Percentiles rank a stretch among this genome's conserved stretches.
Conservation (phyloP, 2,329 filamentous ascomycete species). For the Trichophyton benhamiae region DNA sequence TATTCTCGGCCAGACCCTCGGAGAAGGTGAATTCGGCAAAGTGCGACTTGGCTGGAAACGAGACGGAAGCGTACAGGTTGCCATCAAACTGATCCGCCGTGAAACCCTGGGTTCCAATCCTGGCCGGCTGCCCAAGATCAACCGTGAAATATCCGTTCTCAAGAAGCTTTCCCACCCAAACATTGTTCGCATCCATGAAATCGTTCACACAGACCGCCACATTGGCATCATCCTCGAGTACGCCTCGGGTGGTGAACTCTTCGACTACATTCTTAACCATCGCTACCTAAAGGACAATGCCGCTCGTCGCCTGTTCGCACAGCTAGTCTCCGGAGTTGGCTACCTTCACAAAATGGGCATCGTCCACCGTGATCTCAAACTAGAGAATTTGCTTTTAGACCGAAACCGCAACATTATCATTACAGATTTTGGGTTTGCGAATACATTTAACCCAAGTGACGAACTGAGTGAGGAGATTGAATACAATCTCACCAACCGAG, state of each 20-base stretch:
- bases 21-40: slow-evolving; percentile 96
- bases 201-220: slow-evolving; percentile 93
- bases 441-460: slow-evolving; percentile 84
- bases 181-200: slow-evolving; percentile 92
- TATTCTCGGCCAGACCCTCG: slow-evolving; percentile 86
- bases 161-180: slow-evolving; percentile 83
- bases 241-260: slow-evolving; percentile 90
- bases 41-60: slow-evolving; percentile 98
- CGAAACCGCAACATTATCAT: slow-evolving; percentile 99
- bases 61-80: slow-evolving; percentile 84
- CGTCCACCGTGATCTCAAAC: slow-evolving; percentile 89
- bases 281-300: slow-evolving; percentile 90
- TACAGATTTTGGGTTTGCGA: slow-evolving; percentile 97
- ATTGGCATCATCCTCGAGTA: slow-evolving; percentile 99
- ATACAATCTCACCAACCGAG: slow-evolving; percentile 70
- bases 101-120: slow-evolving; percentile 83
- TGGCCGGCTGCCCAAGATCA: slow-evolving; percentile 84
- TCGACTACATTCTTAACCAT: slow-evolving; percentile 96
- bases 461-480: slow-evolving; percentile 86
- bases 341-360: slow-evolving; percentile 98
- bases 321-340: slow-evolving; percentile 89
- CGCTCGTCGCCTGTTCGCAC: slow-evolving; percentile 81
- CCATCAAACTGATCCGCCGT: slow-evolving; percentile 92
- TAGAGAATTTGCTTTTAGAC: slow-evolving; percentile 90
- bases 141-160: slow-evolving; percentile 89